Evolutionary conservation across 768 basidiomycete genomes (phyloP).

Genomic region (Boletus sp.): DNA sequence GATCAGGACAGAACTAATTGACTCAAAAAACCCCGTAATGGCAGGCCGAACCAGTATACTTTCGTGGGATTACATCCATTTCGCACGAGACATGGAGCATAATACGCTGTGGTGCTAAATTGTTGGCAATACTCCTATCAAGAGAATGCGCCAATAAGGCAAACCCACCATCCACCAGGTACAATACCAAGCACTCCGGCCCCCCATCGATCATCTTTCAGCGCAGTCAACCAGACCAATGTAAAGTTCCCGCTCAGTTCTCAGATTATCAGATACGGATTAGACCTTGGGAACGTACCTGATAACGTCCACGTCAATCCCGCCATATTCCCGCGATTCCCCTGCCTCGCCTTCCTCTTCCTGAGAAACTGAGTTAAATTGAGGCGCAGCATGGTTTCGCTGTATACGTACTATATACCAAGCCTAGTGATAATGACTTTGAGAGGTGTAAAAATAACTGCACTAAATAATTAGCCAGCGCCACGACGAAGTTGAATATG

Average conservation of each 20-base stretch:
- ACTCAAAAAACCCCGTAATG: no score
- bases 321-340: slow-evolving; percentile 57
- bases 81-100: background rate
- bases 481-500: slow-evolving; percentile 55
- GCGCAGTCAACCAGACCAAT: slow-evolving; percentile 69
- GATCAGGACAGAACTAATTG: no score
- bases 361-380: slow-evolving; percentile 69
- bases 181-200: slow-evolving; percentile 66
- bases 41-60: no score
- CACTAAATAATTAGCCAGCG: slow-evolving; percentile 54
- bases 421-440: slow-evolving; percentile 76
- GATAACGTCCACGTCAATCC: slow-evolving; percentile 77
- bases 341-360: slow-evolving; percentile 68
- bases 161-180: slow-evolving; percentile 80
- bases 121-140: slow-evolving; percentile 10
- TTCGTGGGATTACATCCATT: background rate
- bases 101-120: background rate
- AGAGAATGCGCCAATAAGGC: slow-evolving; percentile 49
- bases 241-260: slow-evolving; percentile 75
- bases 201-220: slow-evolving; percentile 76
- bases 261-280: slow-evolving; percentile 33
- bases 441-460: slow-evolving; percentile 61
- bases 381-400: slow-evolving; percentile 72
- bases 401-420: slow-evolving; percentile 51
- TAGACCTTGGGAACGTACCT: slow-evolving; percentile 46